Conservation (phyloP, 2,329 filamentous ascomycete species). For the Rhynchosporium agropyri region DNA sequence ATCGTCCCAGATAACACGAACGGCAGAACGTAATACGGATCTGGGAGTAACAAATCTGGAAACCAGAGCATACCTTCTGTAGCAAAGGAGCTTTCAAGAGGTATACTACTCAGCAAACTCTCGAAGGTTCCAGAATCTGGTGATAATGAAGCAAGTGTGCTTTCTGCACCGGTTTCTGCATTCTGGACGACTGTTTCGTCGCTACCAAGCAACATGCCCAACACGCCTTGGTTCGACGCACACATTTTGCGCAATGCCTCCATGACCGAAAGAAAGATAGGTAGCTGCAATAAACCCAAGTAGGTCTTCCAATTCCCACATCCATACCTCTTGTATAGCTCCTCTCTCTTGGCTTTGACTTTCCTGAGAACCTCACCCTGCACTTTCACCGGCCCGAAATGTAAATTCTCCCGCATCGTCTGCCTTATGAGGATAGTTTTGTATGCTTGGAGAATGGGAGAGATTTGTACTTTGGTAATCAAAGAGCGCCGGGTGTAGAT, state of each 20-base stretch:
- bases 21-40: conserved; percentile 54
- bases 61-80: conserved; percentile 65
- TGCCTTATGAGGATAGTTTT: conserved; percentile 37
- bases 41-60: conserved; percentile 55
- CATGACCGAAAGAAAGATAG: conserved; percentile 50
- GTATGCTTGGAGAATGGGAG: conserved; percentile 48
- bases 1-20: conserved; percentile 52
- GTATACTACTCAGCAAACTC: conserved; percentile 8
- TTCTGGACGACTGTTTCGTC: not conserved
- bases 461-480: conserved; percentile 47
- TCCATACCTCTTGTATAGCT: conserved; percentile 43
- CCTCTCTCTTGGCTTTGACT: conserved; percentile 33
- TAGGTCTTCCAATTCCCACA: conserved; percentile 43
- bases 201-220: conserved; percentile 42
- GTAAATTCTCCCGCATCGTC: conserved; percentile 34
- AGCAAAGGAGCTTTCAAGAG: conserved; percentile 45
- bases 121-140: conserved; percentile 19
- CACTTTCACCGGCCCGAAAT: conserved; percentile 32
- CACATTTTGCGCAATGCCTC: conserved; percentile 52
- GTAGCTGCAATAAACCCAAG: conserved; percentile 46
- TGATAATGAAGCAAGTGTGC: not conserved
- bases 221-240: conserved; percentile 46
- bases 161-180: not conserved
- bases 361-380: conserved; percentile 31
- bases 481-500: conserved; percentile 46